Base-by-base conservation (phyloP, 225 moss, liverwort and hornwort genomes). In the Pleurozium schreberi region DNA sequence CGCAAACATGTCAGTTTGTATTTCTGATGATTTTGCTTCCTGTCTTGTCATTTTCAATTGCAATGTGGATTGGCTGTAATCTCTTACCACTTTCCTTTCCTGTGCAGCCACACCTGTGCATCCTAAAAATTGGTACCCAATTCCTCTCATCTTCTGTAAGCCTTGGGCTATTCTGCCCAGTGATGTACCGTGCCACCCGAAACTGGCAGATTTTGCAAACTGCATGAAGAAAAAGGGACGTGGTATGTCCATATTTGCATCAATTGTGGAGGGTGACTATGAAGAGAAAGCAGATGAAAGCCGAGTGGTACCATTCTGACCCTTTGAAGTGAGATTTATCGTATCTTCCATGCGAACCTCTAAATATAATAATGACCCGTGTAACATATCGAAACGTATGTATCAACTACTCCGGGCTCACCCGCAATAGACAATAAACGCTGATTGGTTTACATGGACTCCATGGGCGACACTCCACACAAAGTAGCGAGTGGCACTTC, bases 151-250 rank as follows among this genome's bases (percentile, higher is more conserved):
- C 86, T 97, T 97, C 80, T 99, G 99, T 88, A 99, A 97, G 89
- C 99, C 99, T 42, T 99, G 99, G 99, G 99, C 96, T 89, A 99
- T 99, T 89, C 92, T 99, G 89, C 97, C 99, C 61, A 93, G 87
- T 87, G 99, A 99, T 90, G 96, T 96, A 81, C 99, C 99, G 36
- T 99, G 99, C 79, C 99, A 99, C 87, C 99, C 99, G 52, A 99
- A 99, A 83, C 93, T 99, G 86, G 96, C 99, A 65, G 99, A 99
- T 89, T 99, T 99, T 91, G 99, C 99, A 3, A 99, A 99, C 88
- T 99, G 99, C 86, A 99, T 99, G 99, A 99, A 99, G 93, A 99
- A 99, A 90, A 97, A 99, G 90, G 99, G 99, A 65, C 97, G 99
- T 88, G 99, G 99, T 85, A 99, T 99, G 99, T 99, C 99, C 85